A percentile compares a stretch with the other conserved stretches of the same genome.
Conservation (phyloP, 108 stramenopile species). For the Nitzschia inconspicua region DNA sequence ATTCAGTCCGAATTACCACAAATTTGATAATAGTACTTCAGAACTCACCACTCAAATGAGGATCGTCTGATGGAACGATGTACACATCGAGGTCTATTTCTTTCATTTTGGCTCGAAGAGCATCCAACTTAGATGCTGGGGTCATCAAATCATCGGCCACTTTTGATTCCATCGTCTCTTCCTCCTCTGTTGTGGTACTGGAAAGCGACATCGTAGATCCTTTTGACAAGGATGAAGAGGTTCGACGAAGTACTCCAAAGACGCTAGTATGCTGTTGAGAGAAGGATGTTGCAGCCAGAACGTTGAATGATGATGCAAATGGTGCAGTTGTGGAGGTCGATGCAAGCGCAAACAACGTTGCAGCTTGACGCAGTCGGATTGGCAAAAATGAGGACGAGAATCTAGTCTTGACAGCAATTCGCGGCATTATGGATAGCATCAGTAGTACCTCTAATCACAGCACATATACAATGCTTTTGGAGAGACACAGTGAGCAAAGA, state of each 20-base stretch:
- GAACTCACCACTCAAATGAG: conserved; percentile 76
- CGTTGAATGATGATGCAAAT: conserved; percentile 1
- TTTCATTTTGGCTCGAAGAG: conserved; percentile 57
- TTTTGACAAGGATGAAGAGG: background rate
- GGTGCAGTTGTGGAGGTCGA: conserved; percentile 6
- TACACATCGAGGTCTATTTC: conserved; percentile 67
- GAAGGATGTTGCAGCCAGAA: conserved; percentile 1
- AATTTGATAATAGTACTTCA: too few species aligned
- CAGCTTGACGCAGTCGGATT: background rate
- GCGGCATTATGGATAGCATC: conserved; percentile 1
- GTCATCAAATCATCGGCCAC: conserved; percentile 18
- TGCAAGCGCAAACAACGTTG: conserved; percentile 17
- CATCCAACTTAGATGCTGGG: conserved; percentile 46
- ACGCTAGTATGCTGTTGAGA: background rate
- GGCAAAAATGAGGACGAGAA: background rate
- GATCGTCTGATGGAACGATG: conserved; percentile 85
- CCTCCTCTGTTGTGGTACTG: conserved; percentile 5
- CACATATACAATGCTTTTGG: background rate
- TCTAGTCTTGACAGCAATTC: background rate
- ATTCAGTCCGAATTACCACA: too few species aligned
- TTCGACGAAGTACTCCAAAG: conserved; percentile 1
- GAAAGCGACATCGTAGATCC: background rate
- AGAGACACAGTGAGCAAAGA: background rate
- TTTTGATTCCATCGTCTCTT: background rate
- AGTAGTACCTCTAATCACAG: background rate